phyloP scores from a whole-genome alignment of 169 alveolate genomes.

The Plasmodium ovale region DNA sequence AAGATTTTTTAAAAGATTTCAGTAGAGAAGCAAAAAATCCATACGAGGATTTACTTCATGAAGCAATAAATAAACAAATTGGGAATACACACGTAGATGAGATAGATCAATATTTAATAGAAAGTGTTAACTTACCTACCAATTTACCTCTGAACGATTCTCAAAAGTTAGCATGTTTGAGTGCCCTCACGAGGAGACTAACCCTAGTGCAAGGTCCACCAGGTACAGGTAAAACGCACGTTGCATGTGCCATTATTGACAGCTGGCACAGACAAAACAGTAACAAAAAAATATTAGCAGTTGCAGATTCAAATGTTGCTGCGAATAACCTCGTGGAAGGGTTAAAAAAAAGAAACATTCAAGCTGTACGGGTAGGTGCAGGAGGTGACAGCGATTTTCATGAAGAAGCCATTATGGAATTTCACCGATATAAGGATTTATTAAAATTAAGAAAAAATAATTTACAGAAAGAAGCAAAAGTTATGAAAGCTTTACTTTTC shows the following conservation, averaged over 20 bases:
- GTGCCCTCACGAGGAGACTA: slow-evolving; percentile 79
- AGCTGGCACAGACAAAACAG: slow-evolving; percentile 79
- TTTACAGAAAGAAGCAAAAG: slow-evolving; percentile 84
- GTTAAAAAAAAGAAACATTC: slow-evolving; percentile 75
- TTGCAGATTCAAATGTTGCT: slow-evolving; percentile 88
- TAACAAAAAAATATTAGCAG: slow-evolving; percentile 82
- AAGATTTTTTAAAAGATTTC: slow-evolving; percentile 54
- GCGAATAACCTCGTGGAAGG: slow-evolving; percentile 86
- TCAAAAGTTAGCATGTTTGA: slow-evolving; percentile 81
- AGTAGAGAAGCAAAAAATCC: slow-evolving; percentile 68
- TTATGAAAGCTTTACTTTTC: slow-evolving; percentile 77
- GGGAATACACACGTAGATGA: slow-evolving; percentile 62
- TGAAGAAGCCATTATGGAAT: slow-evolving; percentile 82
- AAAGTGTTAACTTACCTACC: slow-evolving; percentile 76
- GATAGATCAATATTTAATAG: slow-evolving; percentile 54
- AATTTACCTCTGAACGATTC: slow-evolving; percentile 80
- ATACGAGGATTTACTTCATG: slow-evolving; percentile 66
- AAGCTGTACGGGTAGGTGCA: slow-evolving; percentile 82
- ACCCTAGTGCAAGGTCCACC: slow-evolving; percentile 90
- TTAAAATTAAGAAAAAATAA: slow-evolving; percentile 75
- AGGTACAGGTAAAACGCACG: slow-evolving; percentile 90
- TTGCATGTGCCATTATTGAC: slow-evolving; percentile 87
- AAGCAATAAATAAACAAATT: slow-evolving; percentile 68
- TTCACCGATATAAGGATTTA: slow-evolving; percentile 78
- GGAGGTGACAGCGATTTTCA: slow-evolving; percentile 84